Percentiles rank a stretch among this genome's conserved stretches.
Conservation (phyloP, 2,329 filamentous ascomycete species). For the Sordariomycetes sp. region DNA sequence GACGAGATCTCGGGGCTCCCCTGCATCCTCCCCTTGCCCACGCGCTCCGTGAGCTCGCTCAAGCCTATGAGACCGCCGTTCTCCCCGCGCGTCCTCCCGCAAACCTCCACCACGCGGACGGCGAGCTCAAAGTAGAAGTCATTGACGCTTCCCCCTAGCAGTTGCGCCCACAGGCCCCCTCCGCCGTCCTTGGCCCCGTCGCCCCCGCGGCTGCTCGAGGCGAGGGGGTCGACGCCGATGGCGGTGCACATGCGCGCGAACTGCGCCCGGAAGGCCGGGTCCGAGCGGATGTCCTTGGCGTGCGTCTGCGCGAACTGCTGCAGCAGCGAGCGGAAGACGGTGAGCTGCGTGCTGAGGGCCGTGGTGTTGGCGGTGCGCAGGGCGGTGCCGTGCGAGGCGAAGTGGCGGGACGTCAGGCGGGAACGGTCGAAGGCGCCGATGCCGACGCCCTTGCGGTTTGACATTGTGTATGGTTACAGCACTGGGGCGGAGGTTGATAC, state of each 20-base stretch:
- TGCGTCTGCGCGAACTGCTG: conserved; percentile 95
- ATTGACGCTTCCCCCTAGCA: conserved; percentile 84
- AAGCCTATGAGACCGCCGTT: conserved; percentile 90
- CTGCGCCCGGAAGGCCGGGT: conserved; percentile 89
- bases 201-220: conserved; percentile 20
- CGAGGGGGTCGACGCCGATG: conserved; percentile 91
- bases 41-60: conserved; percentile 66
- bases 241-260: conserved; percentile 98
- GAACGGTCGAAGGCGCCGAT: conserved; percentile 84
- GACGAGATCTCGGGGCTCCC: conserved; percentile 75
- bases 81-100: conserved; percentile 73
- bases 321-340: conserved; percentile 89
- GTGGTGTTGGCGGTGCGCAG: conserved; percentile 78
- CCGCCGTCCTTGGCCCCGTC: conserved; percentile 35
- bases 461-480: conserved; percentile 40
- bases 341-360: conserved; percentile 84
- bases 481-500: no score
- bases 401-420: conserved; percentile 77
- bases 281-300: conserved; percentile 89
- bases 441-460: conserved; percentile 77
- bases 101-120: conserved; percentile 91
- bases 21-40: conserved; percentile 64
- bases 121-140: conserved; percentile 98
- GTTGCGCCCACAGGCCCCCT: conserved; percentile 82
- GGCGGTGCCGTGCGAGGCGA: conserved; percentile 78